These are phyloP conservation scores for Immersiporthe knoxdaviesiana DNA, from an alignment of 2,329 filamentous ascomycete species.

Conservation along the genomic window DNA sequence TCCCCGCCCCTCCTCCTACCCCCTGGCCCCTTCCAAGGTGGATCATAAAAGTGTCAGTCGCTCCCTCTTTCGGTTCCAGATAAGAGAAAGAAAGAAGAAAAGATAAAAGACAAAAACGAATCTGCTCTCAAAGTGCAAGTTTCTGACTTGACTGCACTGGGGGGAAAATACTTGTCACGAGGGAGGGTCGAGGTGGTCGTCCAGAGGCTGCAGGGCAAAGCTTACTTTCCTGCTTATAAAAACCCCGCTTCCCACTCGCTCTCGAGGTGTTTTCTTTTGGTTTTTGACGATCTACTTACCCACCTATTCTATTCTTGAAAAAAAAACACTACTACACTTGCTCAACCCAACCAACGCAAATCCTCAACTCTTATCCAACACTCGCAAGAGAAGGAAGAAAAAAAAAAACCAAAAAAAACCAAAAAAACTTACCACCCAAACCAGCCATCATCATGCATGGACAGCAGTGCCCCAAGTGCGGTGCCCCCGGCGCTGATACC, in stretches of 20 bases:
- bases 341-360: neutral
- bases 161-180: too few species aligned
- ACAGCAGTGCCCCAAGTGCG: slow-evolving; percentile 61
- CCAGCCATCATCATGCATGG: slow-evolving; percentile 45
- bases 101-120: neutral
- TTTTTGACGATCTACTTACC: neutral
- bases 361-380: too few species aligned
- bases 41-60: neutral
- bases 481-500: slow-evolving; percentile 46
- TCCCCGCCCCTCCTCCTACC: neutral
- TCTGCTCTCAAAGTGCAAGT: neutral
- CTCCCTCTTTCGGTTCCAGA: neutral
- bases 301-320: neutral
- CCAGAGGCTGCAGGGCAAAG: neutral
- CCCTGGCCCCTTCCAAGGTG: neutral
- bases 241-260: slow-evolving; percentile 11
- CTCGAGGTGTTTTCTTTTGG: neutral
- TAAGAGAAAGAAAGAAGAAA: neutral
- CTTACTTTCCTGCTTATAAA: neutral
- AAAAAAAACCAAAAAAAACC: slow-evolving; percentile 6
- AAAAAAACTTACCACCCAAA: neutral
- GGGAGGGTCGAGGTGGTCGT: too few species aligned
- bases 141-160: neutral
- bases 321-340: neutral
- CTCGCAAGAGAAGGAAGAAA: too few species aligned